Evolutionary conservation across 2,329 filamentous ascomycete genomes (phyloP).

Genomic region (Xenosphaeropsis pyriputrescens): DNA sequence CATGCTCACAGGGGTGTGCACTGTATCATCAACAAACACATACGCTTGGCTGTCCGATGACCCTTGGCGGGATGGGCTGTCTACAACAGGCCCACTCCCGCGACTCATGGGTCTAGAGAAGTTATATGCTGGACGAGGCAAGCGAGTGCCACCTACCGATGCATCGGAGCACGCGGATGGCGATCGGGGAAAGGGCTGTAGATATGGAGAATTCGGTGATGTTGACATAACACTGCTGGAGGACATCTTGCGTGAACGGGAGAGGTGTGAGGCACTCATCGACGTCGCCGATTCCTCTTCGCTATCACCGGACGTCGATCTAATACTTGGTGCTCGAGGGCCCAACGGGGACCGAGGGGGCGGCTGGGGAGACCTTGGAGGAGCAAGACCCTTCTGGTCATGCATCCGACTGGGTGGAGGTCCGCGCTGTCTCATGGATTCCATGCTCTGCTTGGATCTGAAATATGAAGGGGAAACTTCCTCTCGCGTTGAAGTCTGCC

Average conservation of each 20-base stretch:
- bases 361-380: slow-evolving; percentile 26
- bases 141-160: slow-evolving; percentile 41
- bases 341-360: slow-evolving; percentile 6
- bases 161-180: slow-evolving; percentile 76
- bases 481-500: slow-evolving; percentile 6
- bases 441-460: slow-evolving; percentile 10
- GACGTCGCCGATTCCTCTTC: slow-evolving; percentile 56
- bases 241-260: slow-evolving; percentile 64
- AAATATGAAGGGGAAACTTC: slow-evolving; percentile 3
- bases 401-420: slow-evolving; percentile 12
- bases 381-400: slow-evolving; percentile 25
- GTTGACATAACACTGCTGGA: slow-evolving; percentile 49
- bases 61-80: slow-evolving; percentile 44
- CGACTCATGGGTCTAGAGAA: slow-evolving; percentile 84
- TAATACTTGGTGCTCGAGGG: slow-evolving; percentile 37
- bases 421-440: slow-evolving; percentile 13
- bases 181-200: slow-evolving; percentile 54
- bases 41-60: slow-evolving; percentile 55
- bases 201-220: slow-evolving; percentile 48
- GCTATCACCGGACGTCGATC: slow-evolving; percentile 47
- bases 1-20: slow-evolving; percentile 58
- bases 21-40: slow-evolving; percentile 48
- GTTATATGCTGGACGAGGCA: slow-evolving; percentile 71
- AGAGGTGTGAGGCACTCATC: slow-evolving; percentile 40
- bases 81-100: slow-evolving; percentile 42